phyloP scores from a whole-genome alignment of 305 asterid species.

The Stenogyne calaminthoides region DNA sequence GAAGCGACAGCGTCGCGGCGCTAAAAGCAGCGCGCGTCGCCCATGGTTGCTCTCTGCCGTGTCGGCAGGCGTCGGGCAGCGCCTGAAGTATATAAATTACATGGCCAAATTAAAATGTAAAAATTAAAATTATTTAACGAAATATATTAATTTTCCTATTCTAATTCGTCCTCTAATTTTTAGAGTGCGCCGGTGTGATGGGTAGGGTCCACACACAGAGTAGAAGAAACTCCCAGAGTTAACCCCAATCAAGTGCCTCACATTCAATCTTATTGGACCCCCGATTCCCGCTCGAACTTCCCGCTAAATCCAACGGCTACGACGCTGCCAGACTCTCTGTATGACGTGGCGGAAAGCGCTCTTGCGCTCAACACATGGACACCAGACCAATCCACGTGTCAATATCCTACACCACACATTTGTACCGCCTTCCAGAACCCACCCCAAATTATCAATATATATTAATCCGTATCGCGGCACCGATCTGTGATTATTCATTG shows the following conservation, averaged over 20 bases:
- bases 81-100: no score
- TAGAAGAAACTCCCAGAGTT: background rate
- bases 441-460: background rate
- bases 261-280: no score
- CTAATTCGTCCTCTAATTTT: no score
- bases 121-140: no score
- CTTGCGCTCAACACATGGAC: conserved; percentile 28
- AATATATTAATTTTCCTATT: no score
- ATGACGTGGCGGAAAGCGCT: conserved; percentile 21
- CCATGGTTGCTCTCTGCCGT: no score
- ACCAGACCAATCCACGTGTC: conserved; percentile 21
- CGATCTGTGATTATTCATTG: background rate
- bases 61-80: no score
- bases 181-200: no score
- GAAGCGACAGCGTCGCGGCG: no score
- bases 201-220: conserved; percentile 12
- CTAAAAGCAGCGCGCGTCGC: no score
- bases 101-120: no score
- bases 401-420: conserved; percentile 23
- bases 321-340: background rate
- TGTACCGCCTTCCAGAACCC: conserved; percentile 31
- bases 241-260: conserved; percentile 2
- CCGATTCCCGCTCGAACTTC: conserved; percentile 14
- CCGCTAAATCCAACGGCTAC: conserved; percentile 16
- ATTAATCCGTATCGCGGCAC: no score